Base-by-base conservation (phyloP, 345 rosid species). In the Salix koriyanagi region DNA sequence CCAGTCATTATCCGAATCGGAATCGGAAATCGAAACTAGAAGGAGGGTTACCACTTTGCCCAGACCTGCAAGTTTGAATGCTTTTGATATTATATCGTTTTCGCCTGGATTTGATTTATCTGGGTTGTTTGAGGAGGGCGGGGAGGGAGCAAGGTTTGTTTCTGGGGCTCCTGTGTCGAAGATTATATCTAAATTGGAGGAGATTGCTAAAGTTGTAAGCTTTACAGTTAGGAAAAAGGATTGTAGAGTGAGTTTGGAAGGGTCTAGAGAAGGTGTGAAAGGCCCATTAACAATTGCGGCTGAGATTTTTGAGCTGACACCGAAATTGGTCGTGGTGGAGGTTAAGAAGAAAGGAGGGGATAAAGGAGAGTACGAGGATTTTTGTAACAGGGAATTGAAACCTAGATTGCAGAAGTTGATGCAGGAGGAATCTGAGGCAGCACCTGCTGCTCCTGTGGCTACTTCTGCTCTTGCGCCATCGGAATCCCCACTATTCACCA, bases 301-400 rank as follows among this genome's bases (percentile, higher is more conserved):
- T 12, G 86, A 84, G 82, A 84, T 84, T 25, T 84, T 84, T 60
- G 86, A 84, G 75, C 26, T 84, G 34, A 81, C 84, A 4, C 84
- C 84, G n/a, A 73, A 81, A 52, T 84, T 94, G 85, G 93, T 88
- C 66, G 91, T 94, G 41, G 90, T 94, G 76, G 96, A 94, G 83
- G 91, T 92, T 52, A 94, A 86, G 91, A 92, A 90, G 91, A 92
- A 89, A 86, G 92, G 94, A 50, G 98, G 98, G 19, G 87, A 92
- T 44, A 88, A 46, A 82, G 90, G 85, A 71, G 97, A 94, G 82
- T 94, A 90, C 23, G 98, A 91, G 54, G 98, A 92, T 23, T 94
- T 94, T 46, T 91, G 91, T 72, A 80, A 85, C 37, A 89, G 73
- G 71, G 91, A 94, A 77, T 84, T 94, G 83, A 90, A 78, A 86